A percentile compares a stretch with the other conserved stretches of the same genome.
Evolutionary conservation across 352 stramenopile genomes (phyloP).

Genomic region (Pythium guiyangense): DNA sequence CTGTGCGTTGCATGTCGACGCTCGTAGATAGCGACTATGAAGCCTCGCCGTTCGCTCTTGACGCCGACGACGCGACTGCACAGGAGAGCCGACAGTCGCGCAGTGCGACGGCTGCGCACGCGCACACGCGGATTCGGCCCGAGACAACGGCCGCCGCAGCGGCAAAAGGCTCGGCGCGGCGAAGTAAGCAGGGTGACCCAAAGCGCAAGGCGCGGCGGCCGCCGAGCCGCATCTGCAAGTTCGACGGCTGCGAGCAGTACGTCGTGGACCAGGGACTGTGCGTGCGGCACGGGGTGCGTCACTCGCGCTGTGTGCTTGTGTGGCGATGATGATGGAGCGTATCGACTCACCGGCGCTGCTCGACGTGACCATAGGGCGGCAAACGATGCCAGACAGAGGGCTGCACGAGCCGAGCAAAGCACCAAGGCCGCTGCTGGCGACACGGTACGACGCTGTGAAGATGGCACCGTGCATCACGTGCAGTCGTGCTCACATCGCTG

Average conservation of each 20-base stretch:
- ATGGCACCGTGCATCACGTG: too few species aligned
- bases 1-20: conserved; percentile 5
- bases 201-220: conserved; percentile 39
- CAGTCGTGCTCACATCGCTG: too few species aligned
- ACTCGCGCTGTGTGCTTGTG: too few species aligned
- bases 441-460: conserved; percentile 18
- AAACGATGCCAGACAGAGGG: conserved; percentile 56
- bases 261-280: conserved; percentile 17
- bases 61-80: conserved; percentile 4
- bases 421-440: conserved; percentile 69
- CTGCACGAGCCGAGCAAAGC: conserved; percentile 69
- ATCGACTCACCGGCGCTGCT: too few species aligned
- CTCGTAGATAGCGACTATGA: conserved; percentile 15
- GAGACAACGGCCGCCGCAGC: conserved; percentile 5
- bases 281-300: conserved; percentile 8
- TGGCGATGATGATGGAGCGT: too few species aligned
- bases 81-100: background rate
- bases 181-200: conserved; percentile 29
- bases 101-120: background rate
- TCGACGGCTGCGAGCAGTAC: conserved; percentile 16
- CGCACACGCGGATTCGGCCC: background rate
- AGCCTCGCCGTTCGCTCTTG: conserved; percentile 5
- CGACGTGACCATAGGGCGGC: conserved; percentile 19
- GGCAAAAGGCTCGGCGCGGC: conserved; percentile 3
- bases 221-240: conserved; percentile 17